phyloP scores from a whole-genome alignment of 1,139 yeast species.

The Yamadazyma taylorii region DNA sequence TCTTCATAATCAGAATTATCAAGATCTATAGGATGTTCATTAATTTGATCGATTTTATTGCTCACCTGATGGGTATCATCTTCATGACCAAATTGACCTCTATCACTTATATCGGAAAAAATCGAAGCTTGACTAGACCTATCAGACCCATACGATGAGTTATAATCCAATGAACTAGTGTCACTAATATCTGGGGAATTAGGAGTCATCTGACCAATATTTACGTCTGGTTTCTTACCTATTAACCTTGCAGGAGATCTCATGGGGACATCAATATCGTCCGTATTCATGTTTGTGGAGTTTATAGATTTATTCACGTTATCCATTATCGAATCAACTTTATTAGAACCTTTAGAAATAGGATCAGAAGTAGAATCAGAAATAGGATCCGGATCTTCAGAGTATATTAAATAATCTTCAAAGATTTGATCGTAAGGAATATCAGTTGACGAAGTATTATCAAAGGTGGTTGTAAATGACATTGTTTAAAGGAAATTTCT shows the following conservation, averaged over 20 bases:
- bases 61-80: not conserved
- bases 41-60: not conserved
- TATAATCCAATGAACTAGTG: conserved; percentile 14
- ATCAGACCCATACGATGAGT: conserved; percentile 13
- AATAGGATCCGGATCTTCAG: not conserved
- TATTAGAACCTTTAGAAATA: too few species aligned
- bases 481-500: too few species aligned
- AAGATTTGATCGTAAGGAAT: not conserved
- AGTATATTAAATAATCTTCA: not conserved
- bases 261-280: conserved; percentile 14
- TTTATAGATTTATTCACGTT: too few species aligned
- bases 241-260: conserved; percentile 22
- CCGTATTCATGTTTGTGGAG: not conserved
- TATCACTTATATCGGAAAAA: conserved; percentile 12
- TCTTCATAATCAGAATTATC: conserved; percentile 18
- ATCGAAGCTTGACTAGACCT: conserved; percentile 15
- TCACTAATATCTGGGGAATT: conserved; percentile 15
- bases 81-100: not conserved
- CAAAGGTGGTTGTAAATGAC: too few species aligned
- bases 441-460: not conserved
- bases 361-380: too few species aligned
- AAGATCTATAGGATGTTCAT: conserved; percentile 11
- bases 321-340: too few species aligned
- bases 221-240: conserved; percentile 3
- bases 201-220: conserved; percentile 3